Base-by-base conservation (phyloP, 2,329 filamentous ascomycete genomes). In the Coniella lustricola region DNA sequence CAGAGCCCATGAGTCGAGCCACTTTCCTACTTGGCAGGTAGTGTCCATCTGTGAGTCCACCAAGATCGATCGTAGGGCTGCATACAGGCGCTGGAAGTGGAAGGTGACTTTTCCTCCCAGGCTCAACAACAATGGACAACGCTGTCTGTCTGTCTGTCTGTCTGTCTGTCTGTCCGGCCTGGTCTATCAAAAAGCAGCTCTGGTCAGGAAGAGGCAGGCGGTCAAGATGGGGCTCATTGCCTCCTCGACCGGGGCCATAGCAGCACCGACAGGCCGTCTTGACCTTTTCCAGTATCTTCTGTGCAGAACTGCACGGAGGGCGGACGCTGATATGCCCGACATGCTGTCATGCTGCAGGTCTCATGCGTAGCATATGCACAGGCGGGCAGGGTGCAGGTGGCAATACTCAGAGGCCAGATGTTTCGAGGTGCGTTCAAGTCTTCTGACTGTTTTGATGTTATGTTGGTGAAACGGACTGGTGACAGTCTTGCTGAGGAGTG, bases 51-150 rank as follows among this genome's bases (percentile, higher is more conserved):
- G 5, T 39, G 20, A 29, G 7, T 17, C 25, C 25, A 29, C 5
- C 25, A 29, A 5, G 40, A n/a, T 22, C 16, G 29, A 18, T 43
- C 40, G 31, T 48, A 43, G 34, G 40, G 40, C 46, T 48, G 46
- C 46, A 48, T 44, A 29, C 25, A 29, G 25, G 34, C 12, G 38
- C 46, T 48, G 39, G 17, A 48, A 44, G 39, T 32, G 46, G 46
- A 48, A 48, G 46, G 46, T 48, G 32, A 35, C 33, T 21, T 37
- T 17, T 17, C 41, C 14, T 20, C 14, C 35, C 38, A 31, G n/a
- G n/a, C n/a, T n/a, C n/a, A n/a, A n/a, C n/a, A n/a, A n/a, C n/a
- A n/a, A n/a, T n/a, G n/a, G 25, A 29, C 25, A 29, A 10, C 5
- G 25, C 25, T 29, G 25, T 10, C 10, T 29, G 25, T 29, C 25